Evolutionary conservation across 345 rosid genomes (phyloP).

Genomic region (Arabidopsis thaliana): TAIR10.1 NC_003071.7:12776001-12776500

Average conservation of each 20-base stretch:
- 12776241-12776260: not conserved
- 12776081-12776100: constrained; percentile 38
- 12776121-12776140: constrained; percentile 52
- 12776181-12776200: constrained; percentile 27
- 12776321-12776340: constrained; percentile 45
- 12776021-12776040: constrained; percentile 39
- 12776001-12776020: constrained; percentile 26
- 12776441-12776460: constrained; percentile 32
- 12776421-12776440: constrained; percentile 36
- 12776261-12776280: constrained; percentile 40
- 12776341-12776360: constrained; percentile 25
- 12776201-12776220: constrained; percentile 27
- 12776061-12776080: constrained; percentile 34
- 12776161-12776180: constrained; percentile 36
- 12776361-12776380: constrained; percentile 16
- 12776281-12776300: constrained; percentile 32
- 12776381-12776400: constrained; percentile 1
- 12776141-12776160: constrained; percentile 45
- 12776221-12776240: not conserved
- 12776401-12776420: not conserved
- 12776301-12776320: constrained; percentile 46
- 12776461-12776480: constrained; percentile 32
- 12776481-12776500: constrained; percentile 19
- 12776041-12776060: constrained; percentile 21
- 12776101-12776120: constrained; percentile 53